phyloP scores from a whole-genome alignment of 305 asterid genomes.

The Fraxinus albicans region DNA sequence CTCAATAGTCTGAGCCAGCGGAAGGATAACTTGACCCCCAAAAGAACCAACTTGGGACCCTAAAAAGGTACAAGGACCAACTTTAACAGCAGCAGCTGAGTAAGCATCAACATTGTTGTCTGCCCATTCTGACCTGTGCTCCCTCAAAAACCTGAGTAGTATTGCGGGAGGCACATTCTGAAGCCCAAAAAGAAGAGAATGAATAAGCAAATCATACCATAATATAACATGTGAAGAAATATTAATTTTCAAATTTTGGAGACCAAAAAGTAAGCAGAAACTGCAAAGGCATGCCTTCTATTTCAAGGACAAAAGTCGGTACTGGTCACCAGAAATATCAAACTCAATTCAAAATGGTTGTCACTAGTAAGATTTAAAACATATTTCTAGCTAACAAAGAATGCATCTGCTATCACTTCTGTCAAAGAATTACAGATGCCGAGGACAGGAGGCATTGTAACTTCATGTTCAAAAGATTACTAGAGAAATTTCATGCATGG shows the following conservation, averaged over 20 bases:
- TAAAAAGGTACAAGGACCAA: conserved; percentile 43
- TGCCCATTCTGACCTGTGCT: conserved; percentile 97
- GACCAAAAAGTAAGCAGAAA: neutral
- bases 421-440: neutral
- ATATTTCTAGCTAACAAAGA: neutral
- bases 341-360: neutral
- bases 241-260: neutral
- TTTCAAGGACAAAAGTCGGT: neutral
- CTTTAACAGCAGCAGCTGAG: conserved; percentile 65
- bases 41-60: conserved; percentile 61
- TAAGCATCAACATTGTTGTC: conserved; percentile 76
- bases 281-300: neutral
- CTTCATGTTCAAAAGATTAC: neutral
- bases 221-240: neutral
- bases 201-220: conserved; percentile 2
- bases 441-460: neutral
- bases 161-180: conserved; percentile 91
- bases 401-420: neutral
- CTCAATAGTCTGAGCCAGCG: conserved; percentile 83
- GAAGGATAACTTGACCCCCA: conserved; percentile 91
- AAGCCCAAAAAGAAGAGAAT: conserved; percentile 14
- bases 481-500: neutral
- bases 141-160: conserved; percentile 74
- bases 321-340: neutral
- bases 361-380: neutral